phyloP scores from a whole-genome alignment of 2,329 filamentous ascomycete genomes.

The Rhynchosporium graminicola region DNA sequence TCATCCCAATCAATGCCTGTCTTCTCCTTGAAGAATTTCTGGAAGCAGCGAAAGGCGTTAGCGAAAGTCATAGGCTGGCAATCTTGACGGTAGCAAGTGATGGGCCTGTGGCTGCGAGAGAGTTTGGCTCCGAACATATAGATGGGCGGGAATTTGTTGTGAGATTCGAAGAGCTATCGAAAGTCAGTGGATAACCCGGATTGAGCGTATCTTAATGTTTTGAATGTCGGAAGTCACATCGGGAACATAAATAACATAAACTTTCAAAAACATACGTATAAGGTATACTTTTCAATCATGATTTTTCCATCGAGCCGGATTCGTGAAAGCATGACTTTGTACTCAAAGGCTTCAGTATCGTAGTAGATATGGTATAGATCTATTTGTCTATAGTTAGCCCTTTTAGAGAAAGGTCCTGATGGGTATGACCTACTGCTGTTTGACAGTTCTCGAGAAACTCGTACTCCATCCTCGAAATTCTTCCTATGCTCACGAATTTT shows the following conservation, averaged over 20 bases:
- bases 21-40: slow-evolving; percentile 57
- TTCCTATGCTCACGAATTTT: slow-evolving; percentile 26
- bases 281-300: slow-evolving; percentile 51
- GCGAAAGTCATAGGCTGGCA: slow-evolving; percentile 46
- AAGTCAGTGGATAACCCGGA: no score
- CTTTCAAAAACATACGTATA: slow-evolving; percentile 8
- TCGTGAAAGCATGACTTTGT: slow-evolving; percentile 63
- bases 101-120: slow-evolving; percentile 39
- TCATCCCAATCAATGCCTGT: slow-evolving; percentile 63
- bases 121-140: slow-evolving; percentile 62
- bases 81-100: slow-evolving; percentile 42
- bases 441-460: slow-evolving; percentile 46
- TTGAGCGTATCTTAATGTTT: no score
- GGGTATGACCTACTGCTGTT: slow-evolving; percentile 49
- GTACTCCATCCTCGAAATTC: slow-evolving; percentile 40
- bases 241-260: no score
- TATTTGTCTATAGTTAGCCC: slow-evolving; percentile 38
- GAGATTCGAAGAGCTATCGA: slow-evolving; percentile 69
- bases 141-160: slow-evolving; percentile 52
- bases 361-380: slow-evolving; percentile 65
- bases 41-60: slow-evolving; percentile 53
- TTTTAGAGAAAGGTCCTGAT: background rate
- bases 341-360: slow-evolving; percentile 63
- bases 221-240: no score
- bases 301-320: slow-evolving; percentile 47